Percentiles rank a stretch among this genome's conserved stretches.
Evolutionary conservation across 176 grass and related monocot species (phyloP).

Genomic region (Tillandsia leiboldiana): DNA sequence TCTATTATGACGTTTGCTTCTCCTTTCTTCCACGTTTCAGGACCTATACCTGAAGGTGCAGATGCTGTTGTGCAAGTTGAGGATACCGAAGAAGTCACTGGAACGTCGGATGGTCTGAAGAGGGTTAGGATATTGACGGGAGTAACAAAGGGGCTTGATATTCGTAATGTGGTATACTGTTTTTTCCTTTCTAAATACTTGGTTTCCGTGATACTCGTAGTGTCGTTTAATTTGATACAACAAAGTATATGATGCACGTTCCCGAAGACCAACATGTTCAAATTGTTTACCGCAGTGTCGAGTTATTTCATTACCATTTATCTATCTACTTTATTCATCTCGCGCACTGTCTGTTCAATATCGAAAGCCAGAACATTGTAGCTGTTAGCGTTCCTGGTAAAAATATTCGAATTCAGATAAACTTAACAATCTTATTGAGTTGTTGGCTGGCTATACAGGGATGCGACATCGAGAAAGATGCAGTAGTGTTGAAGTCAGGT

Average conservation of each 20-base stretch:
- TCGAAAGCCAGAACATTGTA: not conserved
- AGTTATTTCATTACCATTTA: too few species aligned
- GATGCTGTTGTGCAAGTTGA: slow-evolving; percentile 90
- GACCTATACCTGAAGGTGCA: slow-evolving; percentile 76
- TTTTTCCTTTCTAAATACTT: not conserved
- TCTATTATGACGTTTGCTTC: not conserved
- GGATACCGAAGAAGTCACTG: slow-evolving; percentile 46
- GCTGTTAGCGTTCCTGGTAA: not conserved
- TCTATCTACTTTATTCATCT: too few species aligned
- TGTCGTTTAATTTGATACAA: too few species aligned
- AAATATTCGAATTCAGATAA: not conserved
- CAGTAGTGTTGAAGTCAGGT: slow-evolving; percentile 42
- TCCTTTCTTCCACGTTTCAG: slow-evolving; percentile 18
- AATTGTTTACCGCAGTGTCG: too few species aligned
- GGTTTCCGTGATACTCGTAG: too few species aligned
- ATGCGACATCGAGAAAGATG: slow-evolving; percentile 84
- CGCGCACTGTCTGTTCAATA: not conserved
- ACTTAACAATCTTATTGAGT: not conserved
- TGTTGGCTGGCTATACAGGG: slow-evolving; percentile 30
- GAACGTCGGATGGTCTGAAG: slow-evolving; percentile 29
- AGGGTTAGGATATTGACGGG: slow-evolving; percentile 52
- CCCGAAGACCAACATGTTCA: too few species aligned
- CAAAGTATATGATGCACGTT: too few species aligned
- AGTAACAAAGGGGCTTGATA: slow-evolving; percentile 37
- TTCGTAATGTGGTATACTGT: slow-evolving; percentile 57